Conservation (phyloP, 2,329 filamentous ascomycete genomes). For the Clonostachys sp. region DNA sequence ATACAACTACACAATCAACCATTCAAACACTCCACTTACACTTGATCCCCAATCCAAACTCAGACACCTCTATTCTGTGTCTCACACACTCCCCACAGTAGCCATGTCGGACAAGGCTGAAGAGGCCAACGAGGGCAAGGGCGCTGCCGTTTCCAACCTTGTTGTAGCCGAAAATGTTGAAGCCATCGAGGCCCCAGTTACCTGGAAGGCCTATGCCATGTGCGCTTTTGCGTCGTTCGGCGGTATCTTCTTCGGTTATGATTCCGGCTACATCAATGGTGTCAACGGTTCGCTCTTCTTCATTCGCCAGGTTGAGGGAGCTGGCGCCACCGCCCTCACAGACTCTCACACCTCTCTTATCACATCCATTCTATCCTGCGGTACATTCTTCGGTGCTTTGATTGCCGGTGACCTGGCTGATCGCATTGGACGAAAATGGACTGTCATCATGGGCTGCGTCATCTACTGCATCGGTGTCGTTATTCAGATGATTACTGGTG, state of each 20-base stretch:
- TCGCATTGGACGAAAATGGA: slow-evolving; percentile 54
- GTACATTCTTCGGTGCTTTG: slow-evolving; percentile 70
- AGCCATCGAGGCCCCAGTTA: too few species aligned
- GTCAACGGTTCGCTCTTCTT: slow-evolving; percentile 53
- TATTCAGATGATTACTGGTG: slow-evolving; percentile 44
- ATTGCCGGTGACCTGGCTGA: slow-evolving; percentile 53
- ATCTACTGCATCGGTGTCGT: slow-evolving; percentile 62
- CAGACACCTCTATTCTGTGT: too few species aligned
- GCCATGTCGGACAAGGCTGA: too few species aligned
- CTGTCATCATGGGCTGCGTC: slow-evolving; percentile 50
- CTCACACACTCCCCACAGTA: too few species aligned
- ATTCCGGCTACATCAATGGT: slow-evolving; percentile 34
- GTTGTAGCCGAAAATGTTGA: too few species aligned
- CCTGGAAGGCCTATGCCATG: slow-evolving; percentile 55
- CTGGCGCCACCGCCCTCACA: slow-evolving; percentile 25
- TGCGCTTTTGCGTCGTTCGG: slow-evolving; percentile 59
- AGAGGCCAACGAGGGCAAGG: too few species aligned
- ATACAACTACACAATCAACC: too few species aligned
- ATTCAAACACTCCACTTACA: too few species aligned
- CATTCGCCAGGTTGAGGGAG: slow-evolving; percentile 27
- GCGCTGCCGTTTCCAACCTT: too few species aligned
- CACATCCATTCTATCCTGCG: slow-evolving; percentile 71
- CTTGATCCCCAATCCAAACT: too few species aligned
- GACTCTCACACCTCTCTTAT: slow-evolving; percentile 57
- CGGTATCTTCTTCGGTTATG: slow-evolving; percentile 52